phyloP scores from a whole-genome alignment of 108 stramenopile species.

The Aurantiochytrium sp. region DNA sequence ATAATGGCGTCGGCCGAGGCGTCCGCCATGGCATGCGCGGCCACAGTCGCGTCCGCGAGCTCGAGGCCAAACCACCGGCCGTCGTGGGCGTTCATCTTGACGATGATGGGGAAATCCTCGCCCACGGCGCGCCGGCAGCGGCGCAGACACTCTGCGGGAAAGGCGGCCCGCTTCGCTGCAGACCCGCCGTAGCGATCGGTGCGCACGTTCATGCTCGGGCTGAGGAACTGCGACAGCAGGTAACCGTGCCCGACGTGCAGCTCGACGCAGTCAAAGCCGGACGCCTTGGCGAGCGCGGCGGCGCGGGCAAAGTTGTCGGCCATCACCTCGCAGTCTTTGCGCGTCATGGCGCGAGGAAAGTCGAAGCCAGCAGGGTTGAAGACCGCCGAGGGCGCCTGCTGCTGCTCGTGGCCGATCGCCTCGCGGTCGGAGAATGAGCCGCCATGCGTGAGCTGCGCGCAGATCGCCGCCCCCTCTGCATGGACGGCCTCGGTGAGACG shows the following conservation, averaged over 20 bases:
- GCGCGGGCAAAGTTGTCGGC: constrained; percentile 50
- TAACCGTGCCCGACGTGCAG: constrained; percentile 67
- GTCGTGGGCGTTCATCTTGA: background rate
- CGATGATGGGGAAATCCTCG: background rate
- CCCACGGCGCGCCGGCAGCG: background rate
- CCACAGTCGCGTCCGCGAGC: background rate
- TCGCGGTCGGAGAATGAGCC: background rate
- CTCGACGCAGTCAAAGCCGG: constrained; percentile 65
- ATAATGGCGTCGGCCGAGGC: constrained; percentile 3
- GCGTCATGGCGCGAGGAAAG: constrained; percentile 47
- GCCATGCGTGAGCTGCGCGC: background rate
- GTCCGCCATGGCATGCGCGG: background rate
- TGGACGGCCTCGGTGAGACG: background rate
- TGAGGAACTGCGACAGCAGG: constrained; percentile 58
- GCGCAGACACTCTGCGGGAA: constrained; percentile 5
- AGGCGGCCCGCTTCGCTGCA: background rate
- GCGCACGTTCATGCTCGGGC: constrained; percentile 48
- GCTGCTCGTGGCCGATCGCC: background rate
- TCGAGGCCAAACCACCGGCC: background rate
- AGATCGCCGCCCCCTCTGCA: background rate
- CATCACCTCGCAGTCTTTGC: constrained; percentile 51
- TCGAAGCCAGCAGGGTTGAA: constrained; percentile 1
- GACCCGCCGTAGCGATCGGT: constrained; percentile 58
- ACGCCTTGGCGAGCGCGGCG: constrained; percentile 43
- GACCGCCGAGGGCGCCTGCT: background rate